Conservation (phyloP, 768 basidiomycete species). For the Russula vinacea region DNA sequence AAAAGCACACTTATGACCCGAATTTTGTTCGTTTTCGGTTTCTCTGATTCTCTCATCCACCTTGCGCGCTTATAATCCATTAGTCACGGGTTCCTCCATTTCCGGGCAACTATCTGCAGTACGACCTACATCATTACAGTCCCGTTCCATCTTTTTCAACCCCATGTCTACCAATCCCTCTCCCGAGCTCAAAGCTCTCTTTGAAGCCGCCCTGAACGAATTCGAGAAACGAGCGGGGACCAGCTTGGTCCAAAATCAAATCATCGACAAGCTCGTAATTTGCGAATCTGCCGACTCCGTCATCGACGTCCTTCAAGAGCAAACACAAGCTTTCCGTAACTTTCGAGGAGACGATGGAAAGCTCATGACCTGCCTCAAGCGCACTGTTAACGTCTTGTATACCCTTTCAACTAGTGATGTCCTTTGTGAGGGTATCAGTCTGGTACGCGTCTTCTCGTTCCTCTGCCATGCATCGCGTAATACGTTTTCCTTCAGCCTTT, state of each 20-base stretch:
- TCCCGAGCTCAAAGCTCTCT: background rate
- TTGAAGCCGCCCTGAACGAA: background rate
- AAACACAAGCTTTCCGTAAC: background rate
- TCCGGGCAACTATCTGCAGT: no score
- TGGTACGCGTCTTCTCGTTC: background rate
- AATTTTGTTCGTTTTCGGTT: no score
- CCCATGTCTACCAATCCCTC: background rate
- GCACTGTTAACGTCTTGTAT: background rate
- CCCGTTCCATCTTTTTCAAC: no score
- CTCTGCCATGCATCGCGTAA: background rate
- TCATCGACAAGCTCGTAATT: background rate
- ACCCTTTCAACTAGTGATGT: background rate
- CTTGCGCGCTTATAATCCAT: no score
- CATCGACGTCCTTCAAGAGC: background rate
- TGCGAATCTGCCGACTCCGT: background rate
- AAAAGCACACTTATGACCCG: no score
- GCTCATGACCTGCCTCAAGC: background rate
- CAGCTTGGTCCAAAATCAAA: background rate
- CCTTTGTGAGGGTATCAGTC: background rate
- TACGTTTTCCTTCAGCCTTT: background rate
- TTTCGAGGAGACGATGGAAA: background rate
- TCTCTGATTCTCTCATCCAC: no score
- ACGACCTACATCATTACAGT: no score
- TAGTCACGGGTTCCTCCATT: no score
- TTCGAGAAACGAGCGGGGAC: background rate